These are phyloP conservation scores for Globisporangium barbulae DNA, from an alignment of 352 stramenopile species.

Conservation along the genomic window DNA sequence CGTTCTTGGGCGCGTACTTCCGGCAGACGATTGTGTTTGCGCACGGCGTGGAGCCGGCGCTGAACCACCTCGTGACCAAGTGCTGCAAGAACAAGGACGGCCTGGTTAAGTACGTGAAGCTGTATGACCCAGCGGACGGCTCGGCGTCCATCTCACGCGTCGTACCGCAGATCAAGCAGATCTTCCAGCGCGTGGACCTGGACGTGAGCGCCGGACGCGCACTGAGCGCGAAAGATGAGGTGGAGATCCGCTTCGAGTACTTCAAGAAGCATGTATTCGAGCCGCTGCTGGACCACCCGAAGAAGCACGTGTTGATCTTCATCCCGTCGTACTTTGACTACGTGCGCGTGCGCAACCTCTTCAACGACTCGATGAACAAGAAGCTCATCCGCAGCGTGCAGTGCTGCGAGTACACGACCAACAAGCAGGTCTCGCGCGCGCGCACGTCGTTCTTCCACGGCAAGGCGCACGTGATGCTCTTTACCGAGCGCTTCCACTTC, in stretches of 20 bases:
- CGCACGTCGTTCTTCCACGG: slow-evolving; percentile 77
- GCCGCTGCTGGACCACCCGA: slow-evolving; percentile 59
- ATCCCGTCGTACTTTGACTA: slow-evolving; percentile 86
- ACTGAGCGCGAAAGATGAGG: slow-evolving; percentile 39
- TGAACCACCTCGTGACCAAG: slow-evolving; percentile 60
- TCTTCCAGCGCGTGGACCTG: slow-evolving; percentile 77
- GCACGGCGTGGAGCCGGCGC: slow-evolving; percentile 52
- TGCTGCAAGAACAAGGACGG: slow-evolving; percentile 57
- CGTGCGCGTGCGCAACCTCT: slow-evolving; percentile 83
- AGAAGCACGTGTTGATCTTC: slow-evolving; percentile 76
- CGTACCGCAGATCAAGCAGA: slow-evolving; percentile 69
- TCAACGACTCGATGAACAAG: slow-evolving; percentile 67
- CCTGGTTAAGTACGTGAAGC: slow-evolving; percentile 47
- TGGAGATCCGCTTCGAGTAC: slow-evolving; percentile 68
- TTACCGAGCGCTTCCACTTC: slow-evolving; percentile 84
- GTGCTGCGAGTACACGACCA: slow-evolving; percentile 78
- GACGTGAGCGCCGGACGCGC: slow-evolving; percentile 10
- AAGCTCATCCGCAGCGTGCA: slow-evolving; percentile 68
- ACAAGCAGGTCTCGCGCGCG: slow-evolving; percentile 58
- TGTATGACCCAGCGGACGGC: slow-evolving; percentile 48
- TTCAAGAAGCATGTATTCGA: slow-evolving; percentile 79
- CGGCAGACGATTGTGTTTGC: slow-evolving; percentile 70
- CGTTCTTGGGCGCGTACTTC: slow-evolving; percentile 65
- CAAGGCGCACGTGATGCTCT: slow-evolving; percentile 73
- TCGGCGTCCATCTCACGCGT: slow-evolving; percentile 57